Conservation (phyloP, 2,329 filamentous ascomycete species). For the Lachnellula occidentalis region DNA sequence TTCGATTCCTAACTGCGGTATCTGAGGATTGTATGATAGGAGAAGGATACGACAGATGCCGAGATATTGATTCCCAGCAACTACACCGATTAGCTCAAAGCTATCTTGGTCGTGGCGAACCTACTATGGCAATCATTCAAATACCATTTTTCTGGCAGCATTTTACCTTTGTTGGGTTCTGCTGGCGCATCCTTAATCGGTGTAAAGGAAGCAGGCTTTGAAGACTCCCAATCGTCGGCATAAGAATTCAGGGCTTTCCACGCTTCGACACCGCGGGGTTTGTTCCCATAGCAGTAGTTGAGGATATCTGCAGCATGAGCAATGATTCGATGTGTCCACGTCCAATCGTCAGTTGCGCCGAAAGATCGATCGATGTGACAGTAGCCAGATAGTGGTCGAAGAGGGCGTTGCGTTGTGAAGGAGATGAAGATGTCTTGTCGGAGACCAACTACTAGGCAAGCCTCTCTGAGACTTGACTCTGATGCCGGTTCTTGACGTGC, state of each 20-base stretch:
- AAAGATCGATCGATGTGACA: slow-evolving; percentile 48
- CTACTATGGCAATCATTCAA: slow-evolving; percentile 48
- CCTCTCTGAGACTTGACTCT: slow-evolving; percentile 37
- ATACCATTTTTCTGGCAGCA: slow-evolving; percentile 55
- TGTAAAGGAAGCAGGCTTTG: slow-evolving; percentile 46
- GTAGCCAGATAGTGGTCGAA: slow-evolving; percentile 48
- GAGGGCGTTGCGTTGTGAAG: slow-evolving; percentile 33
- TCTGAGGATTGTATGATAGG: slow-evolving; percentile 34
- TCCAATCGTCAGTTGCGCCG: slow-evolving; percentile 43
- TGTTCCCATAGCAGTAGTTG: slow-evolving; percentile 53
- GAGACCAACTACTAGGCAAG: slow-evolving; percentile 51
- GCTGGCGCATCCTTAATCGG: slow-evolving; percentile 45
- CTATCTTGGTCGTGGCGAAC: slow-evolving; percentile 10
- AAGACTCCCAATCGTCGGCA: slow-evolving; percentile 41
- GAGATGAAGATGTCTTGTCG: slow-evolving; percentile 56
- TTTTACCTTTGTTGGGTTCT: slow-evolving; percentile 28
- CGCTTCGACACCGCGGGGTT: slow-evolving; percentile 27
- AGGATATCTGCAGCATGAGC: slow-evolving; percentile 59
- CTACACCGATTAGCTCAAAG: slow-evolving; percentile 14
- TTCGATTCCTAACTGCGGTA: slow-evolving; percentile 10
- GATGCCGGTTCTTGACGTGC: slow-evolving; percentile 28
- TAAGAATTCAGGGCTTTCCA: slow-evolving; percentile 44
- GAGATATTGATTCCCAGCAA: slow-evolving; percentile 36
- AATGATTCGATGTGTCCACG: slow-evolving; percentile 57
- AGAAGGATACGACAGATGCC: slow-evolving; percentile 35